Conservation (phyloP, 768 basidiomycete genomes). For the Plicaturopsis crispa region DNA sequence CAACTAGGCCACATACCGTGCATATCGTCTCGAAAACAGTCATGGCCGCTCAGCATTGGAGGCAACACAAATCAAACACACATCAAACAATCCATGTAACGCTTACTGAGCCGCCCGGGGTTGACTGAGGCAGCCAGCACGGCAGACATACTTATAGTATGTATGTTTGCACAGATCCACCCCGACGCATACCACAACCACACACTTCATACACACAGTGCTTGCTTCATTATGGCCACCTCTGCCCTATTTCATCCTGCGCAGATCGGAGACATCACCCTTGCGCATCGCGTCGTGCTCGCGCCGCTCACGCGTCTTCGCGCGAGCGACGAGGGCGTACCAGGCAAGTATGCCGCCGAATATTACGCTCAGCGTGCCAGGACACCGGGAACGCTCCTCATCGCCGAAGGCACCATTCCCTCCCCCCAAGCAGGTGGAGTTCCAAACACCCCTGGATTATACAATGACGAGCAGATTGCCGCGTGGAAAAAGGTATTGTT, state of each 20-base stretch:
- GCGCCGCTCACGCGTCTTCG: constrained; percentile 28
- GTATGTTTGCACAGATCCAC: too few relatives aligned
- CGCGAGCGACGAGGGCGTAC: constrained; percentile 17
- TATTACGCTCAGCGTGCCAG: constrained; percentile 30
- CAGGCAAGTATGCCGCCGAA: constrained; percentile 22
- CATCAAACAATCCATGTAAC: too few relatives aligned
- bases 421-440: constrained; percentile 21
- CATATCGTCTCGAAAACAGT: too few relatives aligned
- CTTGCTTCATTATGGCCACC: too few relatives aligned
- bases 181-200: too few relatives aligned
- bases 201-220: too few relatives aligned
- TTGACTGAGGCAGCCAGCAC: too few relatives aligned
- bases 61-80: too few relatives aligned
- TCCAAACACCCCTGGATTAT: constrained; percentile 39
- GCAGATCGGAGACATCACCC: constrained; percentile 17
- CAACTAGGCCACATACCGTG: too few relatives aligned
- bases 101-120: too few relatives aligned
- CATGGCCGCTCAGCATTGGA: too few relatives aligned
- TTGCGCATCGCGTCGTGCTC: constrained; percentile 28
- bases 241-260: constrained; percentile 23
- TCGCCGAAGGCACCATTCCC: constrained; percentile 39
- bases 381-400: constrained; percentile 32
- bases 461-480: constrained; percentile 36
- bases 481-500: constrained; percentile 41
- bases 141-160: too few relatives aligned